Evolutionary conservation across 225 moss, liverwort and hornwort genomes (phyloP).

Genomic region (Anthoceros angustus): DNA sequence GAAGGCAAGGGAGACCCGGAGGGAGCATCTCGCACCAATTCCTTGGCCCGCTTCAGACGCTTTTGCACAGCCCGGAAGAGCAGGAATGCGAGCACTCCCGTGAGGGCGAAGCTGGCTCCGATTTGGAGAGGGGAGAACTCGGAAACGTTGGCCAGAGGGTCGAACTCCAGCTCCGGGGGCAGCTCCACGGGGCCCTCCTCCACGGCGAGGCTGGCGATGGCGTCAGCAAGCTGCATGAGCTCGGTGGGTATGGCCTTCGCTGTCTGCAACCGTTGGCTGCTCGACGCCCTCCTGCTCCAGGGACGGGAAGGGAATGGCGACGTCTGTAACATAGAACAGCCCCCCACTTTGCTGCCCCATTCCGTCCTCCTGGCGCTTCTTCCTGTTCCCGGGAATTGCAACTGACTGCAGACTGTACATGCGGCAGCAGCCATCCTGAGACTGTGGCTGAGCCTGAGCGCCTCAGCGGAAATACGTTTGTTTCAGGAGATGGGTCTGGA

Average conservation of each 20-base stretch:
- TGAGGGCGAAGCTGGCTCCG: conserved; percentile 25
- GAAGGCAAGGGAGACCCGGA: background rate
- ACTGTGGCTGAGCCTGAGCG: no score
- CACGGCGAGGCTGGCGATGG: background rate
- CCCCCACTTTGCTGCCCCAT: no score
- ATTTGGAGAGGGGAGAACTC: conserved; percentile 28
- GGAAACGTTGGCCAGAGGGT: conserved; percentile 24
- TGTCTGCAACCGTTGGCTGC: no score
- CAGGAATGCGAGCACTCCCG: conserved; percentile 23
- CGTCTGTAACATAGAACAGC: no score
- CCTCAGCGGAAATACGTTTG: no score
- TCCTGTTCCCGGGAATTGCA: no score
- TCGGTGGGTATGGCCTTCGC: background rate
- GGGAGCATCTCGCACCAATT: conserved; percentile 14
- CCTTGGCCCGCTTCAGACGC: conserved; percentile 26
- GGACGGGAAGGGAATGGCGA: no score
- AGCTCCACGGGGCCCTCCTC: conserved; percentile 32
- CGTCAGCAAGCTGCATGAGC: background rate
- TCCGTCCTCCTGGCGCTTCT: no score
- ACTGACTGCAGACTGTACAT: no score
- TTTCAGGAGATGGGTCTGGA: no score
- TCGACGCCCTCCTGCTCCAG: no score
- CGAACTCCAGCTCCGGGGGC: conserved; percentile 26
- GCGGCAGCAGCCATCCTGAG: no score
- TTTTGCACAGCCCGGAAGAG: conserved; percentile 21